Percentiles rank a stretch among this genome's conserved stretches.
phyloP scores from a whole-genome alignment of 768 basidiomycete species.

The Auriscalpium vulgare region DNA sequence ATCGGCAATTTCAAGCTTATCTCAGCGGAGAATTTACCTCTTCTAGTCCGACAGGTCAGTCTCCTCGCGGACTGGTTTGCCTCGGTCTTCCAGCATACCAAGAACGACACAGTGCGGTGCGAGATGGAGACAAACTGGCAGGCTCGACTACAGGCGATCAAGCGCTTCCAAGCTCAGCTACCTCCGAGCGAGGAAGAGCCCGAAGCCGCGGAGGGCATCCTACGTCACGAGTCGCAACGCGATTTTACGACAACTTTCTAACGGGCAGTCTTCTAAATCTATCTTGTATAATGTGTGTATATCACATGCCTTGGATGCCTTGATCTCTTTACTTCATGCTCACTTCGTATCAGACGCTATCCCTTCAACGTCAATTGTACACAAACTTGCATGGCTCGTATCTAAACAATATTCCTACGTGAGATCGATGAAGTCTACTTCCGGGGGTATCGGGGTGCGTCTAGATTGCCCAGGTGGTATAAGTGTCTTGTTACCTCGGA shows the following conservation, averaged over 20 bases:
- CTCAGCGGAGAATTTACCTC: conserved; percentile 77
- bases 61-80: conserved; percentile 88
- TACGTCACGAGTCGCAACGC: conserved; percentile 22
- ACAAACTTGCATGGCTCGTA: too few relatives aligned
- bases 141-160: conserved; percentile 68
- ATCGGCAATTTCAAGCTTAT: conserved; percentile 93
- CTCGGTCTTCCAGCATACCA: conserved; percentile 69
- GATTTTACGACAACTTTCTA: conserved; percentile 22
- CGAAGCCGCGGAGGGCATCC: conserved; percentile 18
- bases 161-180: conserved; percentile 42
- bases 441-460: background rate
- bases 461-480: background rate
- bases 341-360: too few relatives aligned
- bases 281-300: too few relatives aligned
- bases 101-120: conserved; percentile 56
- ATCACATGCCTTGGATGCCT: too few relatives aligned
- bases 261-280: background rate
- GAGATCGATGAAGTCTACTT: conserved; percentile 30
- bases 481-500: background rate
- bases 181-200: conserved; percentile 12
- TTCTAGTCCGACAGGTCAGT: conserved; percentile 84
- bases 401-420: conserved; percentile 18
- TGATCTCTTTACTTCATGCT: too few relatives aligned
- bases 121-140: conserved; percentile 92
- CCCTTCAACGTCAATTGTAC: too few relatives aligned